Percentiles rank a stretch among this genome's conserved stretches.
Conservation (phyloP, 1,284 basidiomycete species). For the Rhodotorula sp. region DNA sequence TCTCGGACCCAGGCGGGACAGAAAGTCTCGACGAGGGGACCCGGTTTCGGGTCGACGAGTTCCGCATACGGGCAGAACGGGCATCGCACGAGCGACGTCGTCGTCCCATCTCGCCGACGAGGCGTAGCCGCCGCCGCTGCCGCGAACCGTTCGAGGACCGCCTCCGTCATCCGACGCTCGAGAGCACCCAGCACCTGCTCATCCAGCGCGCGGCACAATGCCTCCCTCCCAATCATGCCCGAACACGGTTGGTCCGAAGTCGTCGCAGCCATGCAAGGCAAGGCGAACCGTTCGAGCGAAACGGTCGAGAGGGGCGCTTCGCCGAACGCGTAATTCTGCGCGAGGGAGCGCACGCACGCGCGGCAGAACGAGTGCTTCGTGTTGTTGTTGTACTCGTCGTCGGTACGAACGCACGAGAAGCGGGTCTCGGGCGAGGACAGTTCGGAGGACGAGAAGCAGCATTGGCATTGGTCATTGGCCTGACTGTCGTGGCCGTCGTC, state of each 20-base stretch:
- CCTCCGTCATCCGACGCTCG: background rate
- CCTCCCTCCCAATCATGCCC: background rate
- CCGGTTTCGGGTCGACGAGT: background rate
- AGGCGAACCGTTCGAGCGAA: background rate
- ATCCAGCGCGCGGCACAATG: background rate
- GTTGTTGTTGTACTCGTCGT: background rate
- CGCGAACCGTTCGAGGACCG: conserved; percentile 1
- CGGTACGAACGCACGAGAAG: background rate
- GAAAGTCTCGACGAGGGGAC: background rate
- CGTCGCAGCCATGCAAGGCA: conserved; percentile 15
- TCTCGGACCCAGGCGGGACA: conserved; percentile 6
- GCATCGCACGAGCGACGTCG: conserved; percentile 7
- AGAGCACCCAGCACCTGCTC: background rate
- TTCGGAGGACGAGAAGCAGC: conserved; percentile 19
- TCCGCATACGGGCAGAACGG: conserved; percentile 29
- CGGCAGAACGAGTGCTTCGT: conserved; percentile 19
- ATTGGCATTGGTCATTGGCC: conserved; percentile 2
- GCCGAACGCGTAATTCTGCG: conserved; percentile 12
- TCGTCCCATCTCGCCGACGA: background rate
- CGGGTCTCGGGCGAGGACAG: background rate
- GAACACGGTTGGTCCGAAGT: background rate
- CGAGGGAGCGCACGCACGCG: conserved; percentile 11
- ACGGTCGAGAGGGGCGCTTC: background rate
- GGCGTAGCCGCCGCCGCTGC: too few relatives aligned
- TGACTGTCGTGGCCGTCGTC: background rate